Base-by-base conservation (phyloP, 2,329 filamentous ascomycete species). In the Colletotrichum lindemuthianum region DNA sequence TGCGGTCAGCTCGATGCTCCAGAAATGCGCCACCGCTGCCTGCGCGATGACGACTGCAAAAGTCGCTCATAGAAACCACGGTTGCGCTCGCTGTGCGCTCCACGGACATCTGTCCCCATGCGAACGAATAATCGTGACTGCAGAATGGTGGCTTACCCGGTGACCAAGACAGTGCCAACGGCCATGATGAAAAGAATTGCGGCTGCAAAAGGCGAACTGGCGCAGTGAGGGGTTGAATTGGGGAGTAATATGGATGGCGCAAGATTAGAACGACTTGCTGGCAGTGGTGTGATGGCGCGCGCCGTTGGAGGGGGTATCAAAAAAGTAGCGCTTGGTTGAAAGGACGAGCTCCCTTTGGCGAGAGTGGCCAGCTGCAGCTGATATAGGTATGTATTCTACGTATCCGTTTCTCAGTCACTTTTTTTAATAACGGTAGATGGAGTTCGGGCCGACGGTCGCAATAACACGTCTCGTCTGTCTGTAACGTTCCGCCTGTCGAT, bases 131-230 rank as follows among this genome's bases (percentile, higher is more conserved):
- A 24, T 24, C 24, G 4, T 24, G n/a, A 24, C 24, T 24, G 24
- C 24, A 24, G 24, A 24, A 24, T 41, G 24, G 65, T 67, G 72
- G 71, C 89, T 83, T 89, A 97, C 94, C 94, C 94, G 73, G 94
- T 94, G 76, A 97, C 89, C 74, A 97, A 87, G 76, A 97, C 92
- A 68, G 93, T 96, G 82, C 93, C 92, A 71, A 92, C 86, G 77
- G 90, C 81, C 92, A 96, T 96, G 69, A 69, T 82, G 71, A 67
- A 65, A 44, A 55, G n/a, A 47, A 56, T 63, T 66, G 53, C 40
- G 44, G 48, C 24, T 37, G 63, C 24, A 51, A 55, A 65, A 65
- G 41, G 41, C 56, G 50, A 52, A 45, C 54, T 58, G 49, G 36
- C 48, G 43, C 10, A 32, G 41, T 65, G 55, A 53, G 56, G 55